phyloP scores from a whole-genome alignment of 768 basidiomycete genomes.

The Pleurotus platypus region DNA sequence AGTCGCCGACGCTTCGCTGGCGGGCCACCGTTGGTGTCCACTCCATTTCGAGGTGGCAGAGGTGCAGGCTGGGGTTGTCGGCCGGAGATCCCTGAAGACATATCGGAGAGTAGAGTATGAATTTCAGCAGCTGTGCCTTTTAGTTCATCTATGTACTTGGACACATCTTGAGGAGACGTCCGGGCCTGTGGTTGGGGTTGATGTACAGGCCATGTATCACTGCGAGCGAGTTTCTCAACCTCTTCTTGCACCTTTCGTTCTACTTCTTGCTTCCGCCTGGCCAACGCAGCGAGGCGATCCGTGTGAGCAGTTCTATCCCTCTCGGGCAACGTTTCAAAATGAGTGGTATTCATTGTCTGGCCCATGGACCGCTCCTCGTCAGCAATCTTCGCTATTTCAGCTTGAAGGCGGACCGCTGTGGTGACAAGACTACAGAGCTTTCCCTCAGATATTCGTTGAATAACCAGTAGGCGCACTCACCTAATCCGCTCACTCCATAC shows the following conservation, averaged over 20 bases:
- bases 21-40: not conserved
- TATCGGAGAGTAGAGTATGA: not conserved
- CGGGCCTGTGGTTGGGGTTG: not conserved
- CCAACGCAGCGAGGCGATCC: not conserved
- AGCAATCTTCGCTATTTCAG: not conserved
- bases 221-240: not conserved
- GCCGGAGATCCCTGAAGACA: not conserved
- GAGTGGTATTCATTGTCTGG: not conserved
- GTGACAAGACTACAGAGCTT: not conserved
- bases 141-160: not conserved
- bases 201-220: conserved; percentile 1
- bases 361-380: not conserved
- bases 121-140: conserved; percentile 2
- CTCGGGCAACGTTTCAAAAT: not conserved
- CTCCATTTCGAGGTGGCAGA: not conserved
- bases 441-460: not conserved
- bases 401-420: not conserved
- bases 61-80: not conserved
- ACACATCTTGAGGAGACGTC: not conserved
- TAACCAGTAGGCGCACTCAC: not conserved
- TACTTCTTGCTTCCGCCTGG: not conserved
- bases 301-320: not conserved
- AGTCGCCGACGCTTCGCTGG: not conserved
- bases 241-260: not conserved
- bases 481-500: not conserved